Evolutionary conservation across 768 basidiomycete genomes (phyloP).

Genomic region (Mycena pura): DNA sequence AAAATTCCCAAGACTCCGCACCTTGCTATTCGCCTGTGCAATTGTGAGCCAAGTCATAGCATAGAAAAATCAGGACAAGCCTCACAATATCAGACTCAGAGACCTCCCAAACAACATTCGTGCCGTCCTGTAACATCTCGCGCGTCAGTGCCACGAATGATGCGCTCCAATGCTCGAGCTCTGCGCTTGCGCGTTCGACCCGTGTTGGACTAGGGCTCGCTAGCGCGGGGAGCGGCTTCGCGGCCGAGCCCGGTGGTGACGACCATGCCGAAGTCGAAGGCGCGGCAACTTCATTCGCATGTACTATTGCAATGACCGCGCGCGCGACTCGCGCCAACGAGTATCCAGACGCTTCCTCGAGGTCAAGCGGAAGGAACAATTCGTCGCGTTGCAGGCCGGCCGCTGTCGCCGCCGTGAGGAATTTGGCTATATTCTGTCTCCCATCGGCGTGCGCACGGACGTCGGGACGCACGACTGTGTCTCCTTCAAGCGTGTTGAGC

Average conservation of each 20-base stretch:
- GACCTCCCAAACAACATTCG: too few species aligned
- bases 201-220: too few species aligned
- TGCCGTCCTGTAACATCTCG: too few species aligned
- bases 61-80: too few species aligned
- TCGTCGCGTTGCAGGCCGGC: conserved; percentile 51
- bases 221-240: not conserved
- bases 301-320: conserved; percentile 56
- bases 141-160: conserved; percentile 9
- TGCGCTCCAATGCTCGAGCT: conserved; percentile 15
- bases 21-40: conserved; percentile 23
- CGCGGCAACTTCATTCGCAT: too few species aligned
- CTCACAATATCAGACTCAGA: too few species aligned
- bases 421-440: conserved; percentile 55
- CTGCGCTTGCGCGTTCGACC: not conserved
- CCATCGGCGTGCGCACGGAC: conserved; percentile 55
- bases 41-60: not conserved
- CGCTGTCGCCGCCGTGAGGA: conserved; percentile 54
- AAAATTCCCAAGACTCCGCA: not conserved
- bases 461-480: conserved; percentile 51
- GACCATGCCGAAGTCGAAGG: conserved; percentile 1
- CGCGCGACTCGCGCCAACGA: conserved; percentile 57
- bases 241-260: not conserved
- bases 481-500: conserved; percentile 60
- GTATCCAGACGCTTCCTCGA: conserved; percentile 54
- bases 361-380: conserved; percentile 55